These are phyloP conservation scores for Ceratocystis ficicola DNA, from an alignment of 2,329 filamentous ascomycete species.

Conservation along the genomic window DNA sequence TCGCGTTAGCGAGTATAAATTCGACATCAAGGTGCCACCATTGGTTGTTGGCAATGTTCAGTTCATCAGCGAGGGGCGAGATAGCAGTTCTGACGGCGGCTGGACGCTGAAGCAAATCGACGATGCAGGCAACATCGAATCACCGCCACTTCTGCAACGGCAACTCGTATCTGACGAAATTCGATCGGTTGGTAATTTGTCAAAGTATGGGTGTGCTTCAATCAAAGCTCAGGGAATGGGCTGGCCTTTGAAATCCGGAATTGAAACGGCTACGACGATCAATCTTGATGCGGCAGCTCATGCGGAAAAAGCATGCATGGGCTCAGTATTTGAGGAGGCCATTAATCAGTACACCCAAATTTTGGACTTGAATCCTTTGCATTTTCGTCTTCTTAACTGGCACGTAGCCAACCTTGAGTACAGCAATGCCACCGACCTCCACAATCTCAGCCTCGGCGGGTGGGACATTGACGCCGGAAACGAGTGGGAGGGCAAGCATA, in stretches of 20 bases:
- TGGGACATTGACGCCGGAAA: slow-evolving; percentile 98
- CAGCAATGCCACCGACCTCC: slow-evolving; percentile 82
- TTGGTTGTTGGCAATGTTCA: slow-evolving; percentile 73
- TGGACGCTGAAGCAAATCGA: slow-evolving; percentile 44
- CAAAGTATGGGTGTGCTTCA: slow-evolving; percentile 40
- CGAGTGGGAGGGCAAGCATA: slow-evolving; percentile 90
- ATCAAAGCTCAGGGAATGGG: slow-evolving; percentile 70
- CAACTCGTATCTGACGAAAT: slow-evolving; percentile 15
- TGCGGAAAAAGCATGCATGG: slow-evolving; percentile 59
- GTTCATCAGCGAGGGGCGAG: slow-evolving; percentile 69
- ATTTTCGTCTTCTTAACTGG: slow-evolving; percentile 90
- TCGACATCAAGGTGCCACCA: slow-evolving; percentile 56
- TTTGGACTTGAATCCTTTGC: slow-evolving; percentile 70
- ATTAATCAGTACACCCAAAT: slow-evolving; percentile 75
- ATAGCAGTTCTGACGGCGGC: slow-evolving; percentile 56
- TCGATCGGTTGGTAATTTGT: slow-evolving; percentile 17
- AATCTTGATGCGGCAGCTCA: slow-evolving; percentile 56
- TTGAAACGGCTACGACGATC: slow-evolving; percentile 53
- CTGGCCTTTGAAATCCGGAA: slow-evolving; percentile 59
- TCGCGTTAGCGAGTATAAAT: slow-evolving; percentile 79
- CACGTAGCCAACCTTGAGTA: slow-evolving; percentile 97
- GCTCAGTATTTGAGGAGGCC: slow-evolving; percentile 85
- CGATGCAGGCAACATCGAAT: slow-evolving; percentile 43
- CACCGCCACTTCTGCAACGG: neutral
- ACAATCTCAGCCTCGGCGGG: slow-evolving; percentile 71